phyloP scores from a whole-genome alignment of 2,329 filamentous ascomycete species.

The Exophiala xenobiotica region DNA sequence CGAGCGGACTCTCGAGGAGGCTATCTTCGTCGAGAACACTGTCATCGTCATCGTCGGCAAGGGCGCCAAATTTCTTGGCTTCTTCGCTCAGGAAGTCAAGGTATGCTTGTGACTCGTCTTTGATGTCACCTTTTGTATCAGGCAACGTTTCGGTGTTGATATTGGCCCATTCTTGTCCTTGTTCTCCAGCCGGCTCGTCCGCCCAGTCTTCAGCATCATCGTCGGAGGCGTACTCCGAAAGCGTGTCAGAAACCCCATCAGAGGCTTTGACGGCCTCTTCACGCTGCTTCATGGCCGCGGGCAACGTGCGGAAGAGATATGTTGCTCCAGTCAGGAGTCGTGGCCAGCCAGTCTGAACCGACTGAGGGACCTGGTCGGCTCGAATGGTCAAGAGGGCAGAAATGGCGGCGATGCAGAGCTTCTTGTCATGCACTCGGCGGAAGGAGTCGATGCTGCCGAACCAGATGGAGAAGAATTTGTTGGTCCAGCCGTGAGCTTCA shows the following conservation, averaged over 20 bases:
- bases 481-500: slow-evolving; percentile 92
- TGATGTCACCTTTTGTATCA: slow-evolving; percentile 61
- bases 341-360: slow-evolving; percentile 93
- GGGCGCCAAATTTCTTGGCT: slow-evolving; percentile 79
- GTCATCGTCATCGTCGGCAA: slow-evolving; percentile 72
- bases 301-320: slow-evolving; percentile 86
- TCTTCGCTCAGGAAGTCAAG: slow-evolving; percentile 94
- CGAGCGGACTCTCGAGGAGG: slow-evolving; percentile 87
- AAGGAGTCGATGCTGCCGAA: slow-evolving; percentile 95
- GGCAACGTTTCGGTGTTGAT: slow-evolving; percentile 63
- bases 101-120: slow-evolving; percentile 91
- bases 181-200: slow-evolving; percentile 54
- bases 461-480: slow-evolving; percentile 98
- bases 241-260: slow-evolving; percentile 59
- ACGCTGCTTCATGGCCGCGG: slow-evolving; percentile 82
- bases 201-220: slow-evolving; percentile 84
- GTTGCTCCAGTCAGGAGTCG: slow-evolving; percentile 85
- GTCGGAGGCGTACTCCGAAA: slow-evolving; percentile 64
- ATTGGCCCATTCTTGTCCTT: slow-evolving; percentile 57
- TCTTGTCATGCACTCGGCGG: slow-evolving; percentile 95
- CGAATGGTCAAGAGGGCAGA: slow-evolving; percentile 77
- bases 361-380: slow-evolving; percentile 80
- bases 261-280: slow-evolving; percentile 82
- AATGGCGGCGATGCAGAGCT: slow-evolving; percentile 93
- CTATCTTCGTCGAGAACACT: slow-evolving; percentile 91